Percentiles rank a stretch among this genome's conserved stretches.
Conservation (phyloP, 2,329 filamentous ascomycete genomes). For the Podosphaera xanthii region DNA sequence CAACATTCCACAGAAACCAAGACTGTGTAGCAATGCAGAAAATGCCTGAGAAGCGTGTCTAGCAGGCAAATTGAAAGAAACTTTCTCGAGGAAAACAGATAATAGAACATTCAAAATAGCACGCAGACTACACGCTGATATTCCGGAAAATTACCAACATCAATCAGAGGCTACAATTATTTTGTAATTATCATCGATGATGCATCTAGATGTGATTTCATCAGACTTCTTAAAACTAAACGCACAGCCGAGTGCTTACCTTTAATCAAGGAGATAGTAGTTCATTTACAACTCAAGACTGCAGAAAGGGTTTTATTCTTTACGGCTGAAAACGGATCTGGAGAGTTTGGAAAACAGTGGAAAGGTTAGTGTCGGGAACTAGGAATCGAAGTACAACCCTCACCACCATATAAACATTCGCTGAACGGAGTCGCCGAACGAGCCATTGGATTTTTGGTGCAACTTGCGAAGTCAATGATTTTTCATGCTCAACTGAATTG, state of each 20-base stretch:
- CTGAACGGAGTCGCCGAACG: background rate
- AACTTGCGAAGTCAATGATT: no score
- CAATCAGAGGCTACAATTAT: background rate
- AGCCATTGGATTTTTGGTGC: background rate
- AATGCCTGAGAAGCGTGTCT: background rate
- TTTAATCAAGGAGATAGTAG: no score
- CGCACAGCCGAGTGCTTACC: no score
- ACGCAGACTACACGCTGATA: no score
- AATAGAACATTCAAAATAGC: background rate
- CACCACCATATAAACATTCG: background rate
- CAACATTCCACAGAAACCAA: background rate
- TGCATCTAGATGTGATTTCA: background rate
- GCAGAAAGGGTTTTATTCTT: background rate
- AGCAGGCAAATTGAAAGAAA: background rate
- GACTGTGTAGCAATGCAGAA: background rate
- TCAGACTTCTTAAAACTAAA: background rate
- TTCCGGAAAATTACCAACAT: no score
- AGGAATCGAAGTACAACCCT: no score
- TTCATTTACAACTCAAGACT: background rate
- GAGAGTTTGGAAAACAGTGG: background rate
- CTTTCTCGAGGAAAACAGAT: background rate
- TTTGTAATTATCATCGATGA: background rate
- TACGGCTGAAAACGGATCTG: background rate
- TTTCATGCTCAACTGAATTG: no score
- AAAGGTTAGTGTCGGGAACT: background rate